Conservation (phyloP, 2,329 filamentous ascomycete species). For the Exophiala spinifera region DNA sequence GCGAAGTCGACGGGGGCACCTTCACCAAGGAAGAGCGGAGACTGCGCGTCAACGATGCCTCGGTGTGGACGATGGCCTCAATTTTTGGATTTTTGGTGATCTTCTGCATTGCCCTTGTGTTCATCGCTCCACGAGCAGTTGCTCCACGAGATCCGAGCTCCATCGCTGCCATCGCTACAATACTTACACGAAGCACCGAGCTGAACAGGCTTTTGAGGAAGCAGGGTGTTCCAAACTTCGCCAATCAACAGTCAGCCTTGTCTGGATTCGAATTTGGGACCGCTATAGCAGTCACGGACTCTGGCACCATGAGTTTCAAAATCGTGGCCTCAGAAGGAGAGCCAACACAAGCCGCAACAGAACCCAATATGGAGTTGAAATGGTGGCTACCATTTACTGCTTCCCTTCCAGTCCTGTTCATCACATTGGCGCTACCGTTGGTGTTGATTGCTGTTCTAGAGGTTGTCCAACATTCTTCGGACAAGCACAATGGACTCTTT, state of each 20-base stretch:
- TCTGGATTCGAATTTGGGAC: conserved; percentile 29
- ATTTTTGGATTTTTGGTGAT: conserved; percentile 20
- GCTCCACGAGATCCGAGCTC: conserved; percentile 28
- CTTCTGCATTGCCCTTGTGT: conserved; percentile 21
- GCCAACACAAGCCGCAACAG: conserved; percentile 8
- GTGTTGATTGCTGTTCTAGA: conserved; percentile 23
- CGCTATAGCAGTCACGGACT: conserved; percentile 26
- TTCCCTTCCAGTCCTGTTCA: conserved; percentile 17
- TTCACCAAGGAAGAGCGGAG: conserved; percentile 14
- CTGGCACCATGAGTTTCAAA: conserved; percentile 24
- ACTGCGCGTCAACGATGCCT: conserved; percentile 24
- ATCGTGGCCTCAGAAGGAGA: conserved; percentile 28
- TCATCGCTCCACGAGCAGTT: conserved; percentile 25
- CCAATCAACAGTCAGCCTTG: conserved; percentile 24
- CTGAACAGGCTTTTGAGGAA: conserved; percentile 25
- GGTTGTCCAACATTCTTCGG: conserved; percentile 23
- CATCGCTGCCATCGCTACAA: conserved; percentile 24
- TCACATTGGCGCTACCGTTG: conserved; percentile 28
- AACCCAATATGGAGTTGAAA: conserved; percentile 15
- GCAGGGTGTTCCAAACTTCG: conserved; percentile 16
- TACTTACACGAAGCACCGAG: conserved; percentile 25
- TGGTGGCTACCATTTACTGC: conserved; percentile 28
- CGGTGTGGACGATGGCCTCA: conserved; percentile 24
- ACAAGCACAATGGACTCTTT: conserved; percentile 31
- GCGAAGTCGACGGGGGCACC: conserved; percentile 12